phyloP scores from a whole-genome alignment of 306 rosid genomes.

The Quercus robur region DNA sequence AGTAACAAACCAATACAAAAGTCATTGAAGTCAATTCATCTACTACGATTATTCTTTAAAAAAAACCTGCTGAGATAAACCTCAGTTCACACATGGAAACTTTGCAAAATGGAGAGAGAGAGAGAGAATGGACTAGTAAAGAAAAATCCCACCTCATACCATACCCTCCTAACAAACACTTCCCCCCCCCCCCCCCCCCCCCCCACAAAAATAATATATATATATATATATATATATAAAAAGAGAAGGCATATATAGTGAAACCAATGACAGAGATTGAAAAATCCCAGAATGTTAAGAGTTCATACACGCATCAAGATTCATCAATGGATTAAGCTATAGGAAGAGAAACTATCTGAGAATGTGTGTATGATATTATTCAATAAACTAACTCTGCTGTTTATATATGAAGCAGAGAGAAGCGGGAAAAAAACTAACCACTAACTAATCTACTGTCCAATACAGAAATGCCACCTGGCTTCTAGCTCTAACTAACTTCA shows the following conservation, averaged over 20 bases:
- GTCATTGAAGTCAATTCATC: not conserved
- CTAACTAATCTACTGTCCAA: too few relatives aligned
- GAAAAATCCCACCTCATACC: not conserved
- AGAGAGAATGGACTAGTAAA: not conserved
- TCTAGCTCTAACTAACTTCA: too few relatives aligned
- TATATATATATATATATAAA: not conserved
- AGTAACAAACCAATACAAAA: constrained; percentile 13
- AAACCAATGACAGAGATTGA: not conserved
- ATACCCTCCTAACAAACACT: not conserved
- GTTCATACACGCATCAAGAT: too few relatives aligned
- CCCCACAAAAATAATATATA: too few relatives aligned
- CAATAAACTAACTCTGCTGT: too few relatives aligned
- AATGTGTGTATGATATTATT: too few relatives aligned
- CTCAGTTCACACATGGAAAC: not conserved
- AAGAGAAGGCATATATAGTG: not conserved
- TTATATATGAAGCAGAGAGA: too few relatives aligned
- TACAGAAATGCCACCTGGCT: too few relatives aligned
- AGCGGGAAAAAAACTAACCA: too few relatives aligned
- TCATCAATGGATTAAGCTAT: too few relatives aligned
- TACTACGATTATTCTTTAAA: not conserved
- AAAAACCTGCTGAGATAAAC: not conserved
- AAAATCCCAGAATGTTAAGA: not conserved
- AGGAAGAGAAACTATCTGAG: too few relatives aligned
- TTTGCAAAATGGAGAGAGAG: not conserved
- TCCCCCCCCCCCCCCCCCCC: not conserved